Percentiles rank a stretch among this genome's conserved stretches.
These are phyloP conservation scores for Pugionium cornutum DNA, from an alignment of 345 rosid species.

Conservation along the genomic window DNA sequence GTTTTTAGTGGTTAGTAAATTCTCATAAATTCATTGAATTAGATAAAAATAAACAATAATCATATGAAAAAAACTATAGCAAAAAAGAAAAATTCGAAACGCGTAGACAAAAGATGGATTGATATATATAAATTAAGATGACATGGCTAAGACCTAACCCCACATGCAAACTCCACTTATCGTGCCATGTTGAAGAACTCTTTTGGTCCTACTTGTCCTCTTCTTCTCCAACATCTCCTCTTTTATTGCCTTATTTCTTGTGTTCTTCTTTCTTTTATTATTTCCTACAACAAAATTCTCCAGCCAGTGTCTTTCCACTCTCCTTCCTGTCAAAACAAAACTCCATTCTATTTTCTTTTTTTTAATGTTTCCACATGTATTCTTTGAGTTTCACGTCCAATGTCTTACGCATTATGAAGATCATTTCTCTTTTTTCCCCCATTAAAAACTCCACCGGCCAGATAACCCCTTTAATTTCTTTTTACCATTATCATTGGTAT, in stretches of 20 bases:
- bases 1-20: no score
- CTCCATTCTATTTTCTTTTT: not conserved
- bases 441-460: not conserved
- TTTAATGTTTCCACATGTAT: constrained; percentile 23
- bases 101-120: no score
- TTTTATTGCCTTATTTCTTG: constrained; percentile 37
- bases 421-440: no score
- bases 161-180: constrained; percentile 62
- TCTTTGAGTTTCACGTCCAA: constrained; percentile 11
- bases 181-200: constrained; percentile 54
- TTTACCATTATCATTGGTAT: constrained; percentile 1
- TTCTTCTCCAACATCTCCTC: constrained; percentile 36
- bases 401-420: not conserved
- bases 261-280: constrained; percentile 3
- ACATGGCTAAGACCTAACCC: constrained; percentile 72
- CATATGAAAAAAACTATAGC: no score
- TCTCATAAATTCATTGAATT: no score
- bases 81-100: no score
- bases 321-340: constrained; percentile 28
- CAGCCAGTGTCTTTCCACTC: constrained; percentile 42
- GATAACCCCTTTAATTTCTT: constrained; percentile 1
- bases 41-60: no score
- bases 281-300: constrained; percentile 33
- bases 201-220: constrained; percentile 50
- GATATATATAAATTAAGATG: constrained; percentile 13